phyloP scores from a whole-genome alignment of 169 alveolate species.

The Perkinsus olseni region DNA sequence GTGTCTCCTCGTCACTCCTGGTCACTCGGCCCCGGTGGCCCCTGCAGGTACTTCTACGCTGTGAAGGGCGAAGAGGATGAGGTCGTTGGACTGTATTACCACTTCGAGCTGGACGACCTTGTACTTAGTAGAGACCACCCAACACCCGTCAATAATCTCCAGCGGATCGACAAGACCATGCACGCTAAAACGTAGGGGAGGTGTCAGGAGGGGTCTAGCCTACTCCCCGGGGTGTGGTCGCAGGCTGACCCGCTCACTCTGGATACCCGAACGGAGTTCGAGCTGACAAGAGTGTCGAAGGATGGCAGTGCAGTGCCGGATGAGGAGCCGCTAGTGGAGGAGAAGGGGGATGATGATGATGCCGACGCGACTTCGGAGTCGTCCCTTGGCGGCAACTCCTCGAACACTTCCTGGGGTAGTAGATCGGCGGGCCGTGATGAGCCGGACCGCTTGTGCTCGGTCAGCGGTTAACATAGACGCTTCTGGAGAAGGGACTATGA shows the following conservation, averaged over 20 bases:
- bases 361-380: neutral
- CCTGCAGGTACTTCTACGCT: neutral
- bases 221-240: neutral
- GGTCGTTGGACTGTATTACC: neutral
- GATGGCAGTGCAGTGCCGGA: neutral
- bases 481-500: neutral
- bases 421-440: neutral
- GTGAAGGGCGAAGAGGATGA: neutral
- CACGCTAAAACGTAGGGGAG: neutral
- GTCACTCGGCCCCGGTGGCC: neutral
- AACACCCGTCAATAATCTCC: neutral
- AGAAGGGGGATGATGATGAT: neutral
- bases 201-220: neutral
- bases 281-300: neutral
- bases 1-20: too few relatives aligned
- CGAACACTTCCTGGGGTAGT: neutral
- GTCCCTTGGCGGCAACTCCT: neutral
- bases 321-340: neutral
- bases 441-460: neutral
- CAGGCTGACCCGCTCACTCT: neutral
- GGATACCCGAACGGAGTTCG: neutral
- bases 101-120: neutral
- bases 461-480: neutral
- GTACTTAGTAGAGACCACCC: neutral
- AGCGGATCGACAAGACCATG: neutral